Percentiles rank a stretch among this genome's conserved stretches.
phyloP scores from a whole-genome alignment of 306 rosid species.

The Sindora glabra region DNA sequence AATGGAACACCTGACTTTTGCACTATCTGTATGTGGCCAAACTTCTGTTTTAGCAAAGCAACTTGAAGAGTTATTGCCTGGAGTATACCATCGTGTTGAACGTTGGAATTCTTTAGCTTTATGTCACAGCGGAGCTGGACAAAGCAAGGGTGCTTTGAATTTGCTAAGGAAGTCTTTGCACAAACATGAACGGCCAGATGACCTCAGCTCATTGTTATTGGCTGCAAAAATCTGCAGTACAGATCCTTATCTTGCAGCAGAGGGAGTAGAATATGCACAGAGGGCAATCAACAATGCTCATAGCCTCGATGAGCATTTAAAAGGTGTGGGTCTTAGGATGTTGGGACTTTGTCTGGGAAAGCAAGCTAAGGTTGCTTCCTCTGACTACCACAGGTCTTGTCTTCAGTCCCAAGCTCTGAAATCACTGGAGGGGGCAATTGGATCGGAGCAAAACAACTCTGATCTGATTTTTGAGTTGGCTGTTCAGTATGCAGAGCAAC shows the following conservation, averaged over 20 bases:
- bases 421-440: constrained; percentile 29
- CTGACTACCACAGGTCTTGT: constrained; percentile 32
- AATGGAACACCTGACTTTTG: constrained; percentile 84
- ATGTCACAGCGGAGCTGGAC: constrained; percentile 71
- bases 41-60: constrained; percentile 70
- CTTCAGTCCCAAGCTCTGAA: constrained; percentile 34
- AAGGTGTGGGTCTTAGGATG: constrained; percentile 67
- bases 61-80: constrained; percentile 84
- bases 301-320: constrained; percentile 56
- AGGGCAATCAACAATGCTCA: constrained; percentile 46
- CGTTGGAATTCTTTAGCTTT: constrained; percentile 89
- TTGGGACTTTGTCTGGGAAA: constrained; percentile 79
- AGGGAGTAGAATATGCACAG: constrained; percentile 70
- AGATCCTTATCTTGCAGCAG: constrained; percentile 62
- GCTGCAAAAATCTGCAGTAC: constrained; percentile 83
- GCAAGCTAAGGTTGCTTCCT: constrained; percentile 60
- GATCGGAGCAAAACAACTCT: constrained; percentile 30
- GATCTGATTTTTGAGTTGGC: constrained; percentile 81
- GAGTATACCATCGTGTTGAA: constrained; percentile 73
- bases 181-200: constrained; percentile 76
- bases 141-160: constrained; percentile 55
- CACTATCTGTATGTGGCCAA: constrained; percentile 79
- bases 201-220: constrained; percentile 57
- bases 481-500: constrained; percentile 62
- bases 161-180: constrained; percentile 77